These are phyloP conservation scores for Ustilago shanxiensis DNA, from an alignment of 1,284 basidiomycete species.

Conservation along the genomic window DNA sequence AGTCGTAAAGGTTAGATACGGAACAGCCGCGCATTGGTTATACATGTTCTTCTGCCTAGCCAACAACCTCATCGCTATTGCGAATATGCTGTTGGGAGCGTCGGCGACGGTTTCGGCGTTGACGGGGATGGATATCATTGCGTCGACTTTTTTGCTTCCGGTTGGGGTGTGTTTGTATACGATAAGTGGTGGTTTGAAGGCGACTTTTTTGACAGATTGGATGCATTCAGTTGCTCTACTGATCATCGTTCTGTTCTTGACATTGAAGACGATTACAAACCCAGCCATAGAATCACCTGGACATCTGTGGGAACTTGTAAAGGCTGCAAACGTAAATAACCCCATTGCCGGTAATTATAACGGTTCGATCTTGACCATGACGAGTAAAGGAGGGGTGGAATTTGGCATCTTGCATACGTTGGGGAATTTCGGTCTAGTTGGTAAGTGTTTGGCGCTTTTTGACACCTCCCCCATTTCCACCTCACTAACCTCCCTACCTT, in stretches of 20 bases:
- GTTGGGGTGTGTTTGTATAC: conserved; percentile 62
- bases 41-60: conserved; percentile 64
- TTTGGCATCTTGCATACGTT: conserved; percentile 65
- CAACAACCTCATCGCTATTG: conserved; percentile 63
- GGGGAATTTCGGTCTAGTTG: conserved; percentile 64
- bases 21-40: conserved; percentile 56
- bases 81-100: conserved; percentile 65
- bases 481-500: too few species aligned
- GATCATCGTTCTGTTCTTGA: conserved; percentile 60
- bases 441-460: too few species aligned
- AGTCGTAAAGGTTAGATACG: conserved; percentile 61
- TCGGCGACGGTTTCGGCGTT: conserved; percentile 60
- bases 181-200: conserved; percentile 59
- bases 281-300: conserved; percentile 34
- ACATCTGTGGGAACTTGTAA: conserved; percentile 56
- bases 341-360: conserved; percentile 75
- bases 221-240: conserved; percentile 60
- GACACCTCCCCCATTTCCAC: too few species aligned
- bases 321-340: conserved; percentile 31
- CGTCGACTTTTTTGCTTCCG: conserved; percentile 60
- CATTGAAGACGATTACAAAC: conserved; percentile 60
- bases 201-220: conserved; percentile 63
- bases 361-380: conserved; percentile 81
- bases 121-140: conserved; percentile 63
- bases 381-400: conserved; percentile 78